Percentiles rank a stretch among this genome's conserved stretches.
Evolutionary conservation across 495 filamentous ascomycete species (phyloP).

Genomic region (Neurospora africana): DNA sequence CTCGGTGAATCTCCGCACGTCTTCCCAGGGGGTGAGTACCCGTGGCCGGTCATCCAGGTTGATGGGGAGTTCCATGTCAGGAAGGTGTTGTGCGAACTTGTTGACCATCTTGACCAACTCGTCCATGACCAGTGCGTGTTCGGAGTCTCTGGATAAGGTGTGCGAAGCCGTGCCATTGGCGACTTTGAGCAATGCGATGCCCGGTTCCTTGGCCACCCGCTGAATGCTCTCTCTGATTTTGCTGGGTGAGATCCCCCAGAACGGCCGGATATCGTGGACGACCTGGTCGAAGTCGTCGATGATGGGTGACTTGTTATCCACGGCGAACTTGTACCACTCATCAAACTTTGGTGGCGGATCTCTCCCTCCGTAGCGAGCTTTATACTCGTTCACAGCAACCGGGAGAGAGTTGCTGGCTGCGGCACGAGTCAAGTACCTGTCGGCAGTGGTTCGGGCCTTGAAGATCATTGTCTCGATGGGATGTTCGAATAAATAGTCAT

Average conservation of each 20-base stretch:
- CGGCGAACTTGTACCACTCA: constrained; percentile 66
- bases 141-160: constrained; percentile 30
- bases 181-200: constrained; percentile 32
- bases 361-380: constrained; percentile 41
- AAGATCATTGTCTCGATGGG: constrained; percentile 44
- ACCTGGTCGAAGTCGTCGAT: constrained; percentile 73
- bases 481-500: constrained; percentile 20
- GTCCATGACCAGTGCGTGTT: constrained; percentile 46
- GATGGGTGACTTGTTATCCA: constrained; percentile 47
- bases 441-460: constrained; percentile 36
- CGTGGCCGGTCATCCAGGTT: constrained; percentile 73
- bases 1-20: constrained; percentile 30
- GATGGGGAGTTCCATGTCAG: constrained; percentile 72
- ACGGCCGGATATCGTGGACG: constrained; percentile 56
- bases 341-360: constrained; percentile 56
- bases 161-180: constrained; percentile 38
- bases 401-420: constrained; percentile 39
- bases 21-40: constrained; percentile 59
- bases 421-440: constrained; percentile 34
- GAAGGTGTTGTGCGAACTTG: constrained; percentile 57
- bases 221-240: constrained; percentile 41
- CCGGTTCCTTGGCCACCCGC: constrained; percentile 27
- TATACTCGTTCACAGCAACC: constrained; percentile 48
- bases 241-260: constrained; percentile 56
- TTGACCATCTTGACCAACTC: constrained; percentile 55